Conservation (phyloP, 1,139 yeast genomes). For the Debaryomyces singareniensis region DNA sequence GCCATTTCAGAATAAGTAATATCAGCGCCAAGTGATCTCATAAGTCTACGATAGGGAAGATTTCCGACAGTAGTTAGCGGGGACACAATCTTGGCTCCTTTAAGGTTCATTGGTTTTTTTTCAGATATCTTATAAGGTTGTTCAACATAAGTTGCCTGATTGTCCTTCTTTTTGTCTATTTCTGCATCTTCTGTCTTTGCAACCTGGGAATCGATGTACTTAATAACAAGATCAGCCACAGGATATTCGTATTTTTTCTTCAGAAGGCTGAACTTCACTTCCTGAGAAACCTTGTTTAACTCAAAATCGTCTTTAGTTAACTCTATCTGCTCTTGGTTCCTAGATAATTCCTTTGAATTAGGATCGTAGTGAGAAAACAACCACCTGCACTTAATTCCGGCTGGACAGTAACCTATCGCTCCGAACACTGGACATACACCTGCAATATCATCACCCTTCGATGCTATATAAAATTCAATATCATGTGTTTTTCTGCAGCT, state of each 20-base stretch:
- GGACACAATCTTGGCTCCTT: conserved; percentile 77
- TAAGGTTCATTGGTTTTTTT: conserved; percentile 65
- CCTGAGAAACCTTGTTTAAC: conserved; percentile 55
- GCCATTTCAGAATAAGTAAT: conserved; percentile 97
- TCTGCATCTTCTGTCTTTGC: conserved; percentile 34
- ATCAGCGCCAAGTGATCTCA: conserved; percentile 90
- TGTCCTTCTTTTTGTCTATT: conserved; percentile 24
- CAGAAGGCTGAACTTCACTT: conserved; percentile 50
- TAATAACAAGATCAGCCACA: conserved; percentile 48
- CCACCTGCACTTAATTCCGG: conserved; percentile 92
- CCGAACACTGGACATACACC: conserved; percentile 79
- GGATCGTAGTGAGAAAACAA: conserved; percentile 62
- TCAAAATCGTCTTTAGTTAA: conserved; percentile 40
- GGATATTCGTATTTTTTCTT: conserved; percentile 57
- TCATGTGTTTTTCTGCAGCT: conserved; percentile 78
- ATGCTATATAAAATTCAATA: conserved; percentile 50
- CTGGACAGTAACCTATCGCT: conserved; percentile 84
- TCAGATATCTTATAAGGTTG: conserved; percentile 76
- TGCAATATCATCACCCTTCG: conserved; percentile 66
- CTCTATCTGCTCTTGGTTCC: conserved; percentile 35
- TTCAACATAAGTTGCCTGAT: conserved; percentile 50
- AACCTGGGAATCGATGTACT: conserved; percentile 46
- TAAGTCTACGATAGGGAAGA: conserved; percentile 86
- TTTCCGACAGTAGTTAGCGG: conserved; percentile 98
- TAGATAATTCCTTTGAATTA: conserved; percentile 40